Conservation (phyloP, 306 rosid genomes). For the Cyclanthera cordifolia region DNA sequence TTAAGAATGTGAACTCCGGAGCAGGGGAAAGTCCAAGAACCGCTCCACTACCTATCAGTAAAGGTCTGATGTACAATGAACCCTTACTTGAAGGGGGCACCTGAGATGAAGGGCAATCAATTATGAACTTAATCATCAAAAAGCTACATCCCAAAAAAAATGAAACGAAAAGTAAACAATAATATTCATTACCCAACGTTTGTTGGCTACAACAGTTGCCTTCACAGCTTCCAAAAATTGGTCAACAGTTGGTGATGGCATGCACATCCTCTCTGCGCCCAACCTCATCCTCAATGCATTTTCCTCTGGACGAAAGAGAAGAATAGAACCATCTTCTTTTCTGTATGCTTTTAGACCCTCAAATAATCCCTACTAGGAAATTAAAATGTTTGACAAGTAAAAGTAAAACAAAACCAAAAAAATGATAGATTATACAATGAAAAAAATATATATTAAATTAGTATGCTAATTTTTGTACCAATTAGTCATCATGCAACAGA, state of each 20-base stretch:
- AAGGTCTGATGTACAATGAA: conserved; percentile 82
- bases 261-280: conserved; percentile 96
- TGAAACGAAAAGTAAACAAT: background rate
- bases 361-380: conserved; percentile 61
- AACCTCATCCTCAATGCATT: conserved; percentile 66
- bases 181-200: conserved; percentile 55
- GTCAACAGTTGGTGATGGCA: conserved; percentile 75
- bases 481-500: background rate
- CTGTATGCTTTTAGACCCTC: conserved; percentile 95
- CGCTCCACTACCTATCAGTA: conserved; percentile 93
- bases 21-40: conserved; percentile 95
- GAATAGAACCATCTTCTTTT: conserved; percentile 56
- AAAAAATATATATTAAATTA: background rate
- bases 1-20: conserved; percentile 84
- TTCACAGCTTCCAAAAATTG: conserved; percentile 87
- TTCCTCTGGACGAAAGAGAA: conserved; percentile 87
- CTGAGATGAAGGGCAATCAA: conserved; percentile 34
- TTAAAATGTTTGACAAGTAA: background rate
- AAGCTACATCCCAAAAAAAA: background rate
- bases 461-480: background rate
- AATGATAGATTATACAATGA: background rate
- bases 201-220: conserved; percentile 81
- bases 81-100: conserved; percentile 90
- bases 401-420: conserved; percentile 12
- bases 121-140: background rate